phyloP scores from a whole-genome alignment of 2,329 filamentous ascomycete genomes.

The Claviceps sp. region DNA sequence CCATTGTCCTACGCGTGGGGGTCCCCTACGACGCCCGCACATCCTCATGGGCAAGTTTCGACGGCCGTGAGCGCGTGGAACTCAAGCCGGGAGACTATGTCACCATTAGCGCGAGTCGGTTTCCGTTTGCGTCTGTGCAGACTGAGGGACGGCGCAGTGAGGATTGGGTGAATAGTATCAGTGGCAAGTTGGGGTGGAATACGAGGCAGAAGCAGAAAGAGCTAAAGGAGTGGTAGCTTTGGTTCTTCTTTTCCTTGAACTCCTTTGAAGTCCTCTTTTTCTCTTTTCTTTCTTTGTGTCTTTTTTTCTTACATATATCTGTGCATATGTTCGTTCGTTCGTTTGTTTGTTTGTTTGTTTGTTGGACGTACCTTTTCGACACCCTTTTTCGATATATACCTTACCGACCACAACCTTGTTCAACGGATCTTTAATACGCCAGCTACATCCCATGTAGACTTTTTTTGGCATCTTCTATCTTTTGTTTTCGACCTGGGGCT shows the following conservation, averaged over 20 bases:
- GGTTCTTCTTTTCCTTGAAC: background rate
- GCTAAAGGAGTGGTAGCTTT: slow-evolving; percentile 30
- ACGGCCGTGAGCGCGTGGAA: slow-evolving; percentile 80
- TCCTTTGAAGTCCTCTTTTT: background rate
- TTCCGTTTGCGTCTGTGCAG: slow-evolving; percentile 68
- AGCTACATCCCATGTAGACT: no score
- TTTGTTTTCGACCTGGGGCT: no score
- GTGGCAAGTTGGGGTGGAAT: slow-evolving; percentile 69
- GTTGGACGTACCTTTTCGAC: no score
- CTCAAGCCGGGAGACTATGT: slow-evolving; percentile 69
- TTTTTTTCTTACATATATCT: background rate
- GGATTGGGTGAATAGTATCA: slow-evolving; percentile 75
- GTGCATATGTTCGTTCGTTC: no score
- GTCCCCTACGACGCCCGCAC: slow-evolving; percentile 90
- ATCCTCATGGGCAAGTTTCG: slow-evolving; percentile 93
- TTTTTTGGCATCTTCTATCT: no score
- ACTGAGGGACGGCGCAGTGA: slow-evolving; percentile 55
- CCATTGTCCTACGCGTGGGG: slow-evolving; percentile 80
- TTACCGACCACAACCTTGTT: no score
- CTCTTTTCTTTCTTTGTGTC: background rate
- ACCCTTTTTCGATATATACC: no score
- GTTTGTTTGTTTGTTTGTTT: no score
- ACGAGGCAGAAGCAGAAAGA: slow-evolving; percentile 64
- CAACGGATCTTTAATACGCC: no score
- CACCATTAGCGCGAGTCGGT: slow-evolving; percentile 67